Conservation (phyloP, 2,329 filamentous ascomycete species). For the Chrysosporium keratinophilum region DNA sequence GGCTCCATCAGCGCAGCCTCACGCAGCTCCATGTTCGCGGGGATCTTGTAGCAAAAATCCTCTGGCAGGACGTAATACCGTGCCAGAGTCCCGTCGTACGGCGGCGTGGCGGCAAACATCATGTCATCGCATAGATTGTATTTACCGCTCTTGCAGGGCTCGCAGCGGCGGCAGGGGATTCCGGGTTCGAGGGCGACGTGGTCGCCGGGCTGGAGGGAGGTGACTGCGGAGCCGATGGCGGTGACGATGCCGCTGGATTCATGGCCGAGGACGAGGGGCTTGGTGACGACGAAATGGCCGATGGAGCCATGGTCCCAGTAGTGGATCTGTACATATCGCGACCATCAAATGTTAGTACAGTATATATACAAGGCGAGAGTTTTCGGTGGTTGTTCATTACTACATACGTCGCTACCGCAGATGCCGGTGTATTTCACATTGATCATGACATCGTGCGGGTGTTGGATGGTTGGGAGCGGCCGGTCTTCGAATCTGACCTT, state of each 20-base stretch:
- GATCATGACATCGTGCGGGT: slow-evolving; percentile 66
- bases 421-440: slow-evolving; percentile 79
- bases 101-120: slow-evolving; percentile 88
- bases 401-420: slow-evolving; percentile 65
- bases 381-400: neutral
- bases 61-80: slow-evolving; percentile 74
- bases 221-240: slow-evolving; percentile 57
- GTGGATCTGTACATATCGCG: slow-evolving; percentile 32
- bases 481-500: slow-evolving; percentile 66
- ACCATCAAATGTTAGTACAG: neutral
- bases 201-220: slow-evolving; percentile 50
- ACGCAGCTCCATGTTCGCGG: slow-evolving; percentile 62
- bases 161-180: slow-evolving; percentile 54
- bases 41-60: slow-evolving; percentile 90
- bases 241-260: slow-evolving; percentile 64
- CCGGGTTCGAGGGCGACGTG: slow-evolving; percentile 61
- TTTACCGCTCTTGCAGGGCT: slow-evolving; percentile 55
- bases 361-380: neutral
- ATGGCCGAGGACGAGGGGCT: slow-evolving; percentile 51
- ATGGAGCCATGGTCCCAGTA: slow-evolving; percentile 41
- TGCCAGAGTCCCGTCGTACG: slow-evolving; percentile 77
- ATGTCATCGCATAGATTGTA: slow-evolving; percentile 74
- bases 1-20: slow-evolving; percentile 89
- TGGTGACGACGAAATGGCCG: slow-evolving; percentile 36
- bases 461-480: slow-evolving; percentile 57